A percentile compares a stretch with the other conserved stretches of the same genome.
These are phyloP conservation scores for Vigna hirtella DNA, from an alignment of 306 rosid species.

Conservation along the genomic window DNA sequence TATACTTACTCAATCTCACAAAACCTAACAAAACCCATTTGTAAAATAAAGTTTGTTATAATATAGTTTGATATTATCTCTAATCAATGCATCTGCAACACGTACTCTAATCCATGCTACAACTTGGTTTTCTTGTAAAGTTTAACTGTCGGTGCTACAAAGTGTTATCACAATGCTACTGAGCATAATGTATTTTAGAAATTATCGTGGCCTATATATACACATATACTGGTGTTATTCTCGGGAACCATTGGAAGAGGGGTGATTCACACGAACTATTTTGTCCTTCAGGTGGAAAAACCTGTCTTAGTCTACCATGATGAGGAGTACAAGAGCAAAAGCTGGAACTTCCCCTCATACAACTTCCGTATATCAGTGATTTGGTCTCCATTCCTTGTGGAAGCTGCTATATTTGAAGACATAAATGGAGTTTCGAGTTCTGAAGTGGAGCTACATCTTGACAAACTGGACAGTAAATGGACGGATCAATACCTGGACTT, in stretches of 20 bases:
- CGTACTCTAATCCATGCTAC: not conserved
- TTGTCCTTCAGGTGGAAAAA: conserved; percentile 73
- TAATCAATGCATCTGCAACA: too few species aligned
- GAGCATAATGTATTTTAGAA: conserved; percentile 13
- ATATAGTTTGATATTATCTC: too few species aligned
- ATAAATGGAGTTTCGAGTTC: conserved; percentile 83
- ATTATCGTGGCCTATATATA: conserved; percentile 26
- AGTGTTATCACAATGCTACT: conserved; percentile 12
- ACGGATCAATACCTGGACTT: conserved; percentile 54
- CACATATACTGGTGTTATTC: not conserved
- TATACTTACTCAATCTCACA: too few species aligned
- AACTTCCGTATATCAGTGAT: conserved; percentile 71
- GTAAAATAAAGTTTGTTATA: too few species aligned
- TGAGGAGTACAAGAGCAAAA: conserved; percentile 72
- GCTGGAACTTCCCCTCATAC: conserved; percentile 79
- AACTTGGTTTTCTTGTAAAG: conserved; percentile 4
- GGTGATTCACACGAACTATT: conserved; percentile 42
- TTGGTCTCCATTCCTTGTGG: conserved; percentile 90
- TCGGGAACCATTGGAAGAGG: not conserved
- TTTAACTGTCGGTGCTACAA: not conserved
- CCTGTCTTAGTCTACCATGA: conserved; percentile 79
- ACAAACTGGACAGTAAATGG: conserved; percentile 80
- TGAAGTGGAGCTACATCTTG: conserved; percentile 85
- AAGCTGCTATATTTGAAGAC: conserved; percentile 92
- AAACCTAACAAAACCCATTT: too few species aligned